phyloP scores from a whole-genome alignment of 129 eudicot genomes.

The Pittosporum tobira region DNA sequence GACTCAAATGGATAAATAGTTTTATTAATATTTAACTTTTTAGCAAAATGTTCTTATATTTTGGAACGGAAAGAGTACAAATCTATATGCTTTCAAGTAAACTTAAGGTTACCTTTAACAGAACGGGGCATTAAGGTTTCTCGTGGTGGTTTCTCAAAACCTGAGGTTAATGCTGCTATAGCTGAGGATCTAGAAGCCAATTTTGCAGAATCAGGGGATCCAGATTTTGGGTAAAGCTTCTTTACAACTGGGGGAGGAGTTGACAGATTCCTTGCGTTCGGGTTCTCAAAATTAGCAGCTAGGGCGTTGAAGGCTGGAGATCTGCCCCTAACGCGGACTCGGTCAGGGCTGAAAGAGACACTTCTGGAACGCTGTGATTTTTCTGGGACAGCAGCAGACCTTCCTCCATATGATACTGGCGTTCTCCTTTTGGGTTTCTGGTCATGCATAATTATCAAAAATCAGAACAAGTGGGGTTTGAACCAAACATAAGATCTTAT shows the following conservation, averaged over 20 bases:
- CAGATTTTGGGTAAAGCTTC: conserved; percentile 75
- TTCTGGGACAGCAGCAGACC: conserved; percentile 62
- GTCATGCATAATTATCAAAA: conserved; percentile 5
- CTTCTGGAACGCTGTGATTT: conserved; percentile 97
- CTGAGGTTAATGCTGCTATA: conserved; percentile 54
- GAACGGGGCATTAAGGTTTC: conserved; percentile 59
- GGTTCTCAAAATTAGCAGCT: conserved; percentile 84
- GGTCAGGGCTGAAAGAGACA: conserved; percentile 71
- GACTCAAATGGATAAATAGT: too few relatives aligned
- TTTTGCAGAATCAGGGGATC: conserved; percentile 44
- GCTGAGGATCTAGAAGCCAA: conserved; percentile 52
- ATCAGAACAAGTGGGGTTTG: too few relatives aligned
- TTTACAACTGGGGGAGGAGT: conserved; percentile 90
- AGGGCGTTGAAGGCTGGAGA: conserved; percentile 98
- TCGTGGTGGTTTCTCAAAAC: conserved; percentile 58
- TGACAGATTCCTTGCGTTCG: conserved; percentile 77
- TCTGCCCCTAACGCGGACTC: conserved; percentile 92
- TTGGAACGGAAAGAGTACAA: too few relatives aligned
- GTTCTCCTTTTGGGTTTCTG: conserved; percentile 96
- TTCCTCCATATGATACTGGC: conserved; percentile 62
- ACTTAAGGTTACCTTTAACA: conserved; percentile 43
- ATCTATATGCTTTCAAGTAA: background rate
- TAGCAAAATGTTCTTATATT: too few relatives aligned
- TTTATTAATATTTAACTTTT: too few relatives aligned
- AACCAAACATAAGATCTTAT: too few relatives aligned